phyloP scores from a whole-genome alignment of 805 yeast genomes.

The Lachancea cidri region DNA sequence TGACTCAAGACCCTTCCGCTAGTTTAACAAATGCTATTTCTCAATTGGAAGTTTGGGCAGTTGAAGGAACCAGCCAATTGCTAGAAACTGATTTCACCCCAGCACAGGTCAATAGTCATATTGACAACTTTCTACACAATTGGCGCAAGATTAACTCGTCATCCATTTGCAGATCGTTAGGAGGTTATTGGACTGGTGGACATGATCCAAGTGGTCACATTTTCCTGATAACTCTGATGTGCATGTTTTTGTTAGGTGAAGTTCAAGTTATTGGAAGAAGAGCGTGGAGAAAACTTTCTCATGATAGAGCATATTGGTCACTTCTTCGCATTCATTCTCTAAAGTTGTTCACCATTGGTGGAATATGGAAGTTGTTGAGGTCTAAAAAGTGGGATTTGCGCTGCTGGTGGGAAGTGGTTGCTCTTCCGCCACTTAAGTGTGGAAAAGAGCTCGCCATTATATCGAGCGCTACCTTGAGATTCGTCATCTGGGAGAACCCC shows the following conservation, averaged over 20 bases:
- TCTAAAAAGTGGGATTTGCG: too few relatives aligned
- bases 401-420: constrained; percentile 7
- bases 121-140: constrained; percentile 13
- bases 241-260: constrained; percentile 59
- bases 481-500: constrained; percentile 24
- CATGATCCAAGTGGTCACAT: constrained; percentile 97
- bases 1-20: constrained; percentile 4
- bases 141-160: constrained; percentile 30
- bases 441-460: constrained; percentile 5
- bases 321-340: background rate
- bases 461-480: constrained; percentile 2
- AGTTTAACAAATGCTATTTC: constrained; percentile 4
- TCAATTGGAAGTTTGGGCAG: constrained; percentile 5
- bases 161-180: constrained; percentile 47
- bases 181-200: constrained; percentile 76
- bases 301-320: background rate
- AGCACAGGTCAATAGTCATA: constrained; percentile 13
- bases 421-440: constrained; percentile 12
- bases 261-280: constrained; percentile 20
- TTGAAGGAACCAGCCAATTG: constrained; percentile 7
- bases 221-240: constrained; percentile 49
- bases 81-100: constrained; percentile 12
- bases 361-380: background rate
- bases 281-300: constrained; percentile 3
- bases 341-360: constrained; percentile 1